A percentile compares a stretch with the other conserved stretches of the same genome.
phyloP scores from a whole-genome alignment of 2,329 filamentous ascomycete genomes.

The Colletotrichum sidae region DNA sequence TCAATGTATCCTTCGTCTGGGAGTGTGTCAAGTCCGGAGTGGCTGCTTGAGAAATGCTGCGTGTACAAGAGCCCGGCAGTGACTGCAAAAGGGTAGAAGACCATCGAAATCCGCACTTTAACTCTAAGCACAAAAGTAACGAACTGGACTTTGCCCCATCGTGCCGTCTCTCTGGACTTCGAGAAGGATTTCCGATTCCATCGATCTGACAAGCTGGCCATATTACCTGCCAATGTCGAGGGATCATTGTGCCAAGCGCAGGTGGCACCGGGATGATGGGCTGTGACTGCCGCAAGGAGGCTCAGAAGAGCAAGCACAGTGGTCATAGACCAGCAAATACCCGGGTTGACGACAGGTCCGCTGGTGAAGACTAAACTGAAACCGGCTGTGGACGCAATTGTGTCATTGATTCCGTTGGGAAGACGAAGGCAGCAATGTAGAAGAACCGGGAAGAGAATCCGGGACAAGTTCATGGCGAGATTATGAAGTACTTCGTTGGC shows the following conservation, averaged over 20 bases:
- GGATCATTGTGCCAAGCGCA: too few relatives aligned
- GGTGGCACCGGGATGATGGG: too few relatives aligned
- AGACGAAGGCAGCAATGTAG: not conserved
- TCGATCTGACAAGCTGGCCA: too few relatives aligned
- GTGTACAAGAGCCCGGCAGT: not conserved
- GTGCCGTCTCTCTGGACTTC: not conserved
- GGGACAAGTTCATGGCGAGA: not conserved
- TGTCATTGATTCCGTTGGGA: not conserved
- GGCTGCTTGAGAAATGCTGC: not conserved
- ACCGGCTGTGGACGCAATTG: not conserved
- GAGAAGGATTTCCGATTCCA: too few relatives aligned
- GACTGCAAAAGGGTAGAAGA: not conserved
- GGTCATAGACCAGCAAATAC: too few relatives aligned
- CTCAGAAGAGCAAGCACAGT: too few relatives aligned
- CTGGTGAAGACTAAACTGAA: not conserved
- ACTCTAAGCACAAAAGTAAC: not conserved
- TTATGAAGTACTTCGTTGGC: conserved; percentile 1
- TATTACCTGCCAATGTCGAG: too few relatives aligned
- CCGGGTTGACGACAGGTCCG: too few relatives aligned
- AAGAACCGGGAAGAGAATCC: not conserved
- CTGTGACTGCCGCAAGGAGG: too few relatives aligned
- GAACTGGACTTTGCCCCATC: not conserved
- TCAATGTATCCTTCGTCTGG: not conserved
- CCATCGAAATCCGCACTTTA: not conserved
- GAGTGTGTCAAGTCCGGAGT: not conserved